phyloP scores from a whole-genome alignment of 2,329 filamentous ascomycete genomes.

The Ophiostoma populinum region DNA sequence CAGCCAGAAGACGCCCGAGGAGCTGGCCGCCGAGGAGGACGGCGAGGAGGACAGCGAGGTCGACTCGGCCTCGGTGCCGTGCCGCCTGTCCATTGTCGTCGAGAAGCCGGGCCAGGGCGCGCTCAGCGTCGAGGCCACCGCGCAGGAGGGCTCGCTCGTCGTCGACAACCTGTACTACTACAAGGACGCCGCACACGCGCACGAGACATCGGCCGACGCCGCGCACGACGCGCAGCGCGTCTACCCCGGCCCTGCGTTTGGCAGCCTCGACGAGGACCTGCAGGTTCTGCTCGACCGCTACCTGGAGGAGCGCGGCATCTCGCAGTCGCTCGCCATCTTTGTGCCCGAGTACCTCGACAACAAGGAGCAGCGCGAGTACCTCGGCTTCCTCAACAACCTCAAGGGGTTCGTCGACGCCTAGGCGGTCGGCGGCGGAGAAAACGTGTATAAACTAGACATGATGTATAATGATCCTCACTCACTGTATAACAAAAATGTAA shows the following conservation, averaged over 20 bases:
- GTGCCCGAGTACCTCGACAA: conserved; percentile 91
- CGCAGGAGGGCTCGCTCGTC: conserved; percentile 70
- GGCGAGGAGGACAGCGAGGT: conserved; percentile 31
- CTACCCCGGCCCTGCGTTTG: conserved; percentile 85
- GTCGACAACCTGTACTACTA: conserved; percentile 89
- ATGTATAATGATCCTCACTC: conserved; percentile 8
- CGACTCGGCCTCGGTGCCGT: conserved; percentile 49
- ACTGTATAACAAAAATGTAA: conserved; percentile 2
- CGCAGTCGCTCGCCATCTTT: conserved; percentile 71
- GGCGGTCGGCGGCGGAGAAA: background rate
- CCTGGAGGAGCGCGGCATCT: conserved; percentile 86
- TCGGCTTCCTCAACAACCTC: conserved; percentile 74
- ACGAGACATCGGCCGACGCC: conserved; percentile 57
- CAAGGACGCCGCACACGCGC: conserved; percentile 58
- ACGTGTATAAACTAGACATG: background rate
- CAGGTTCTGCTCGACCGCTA: conserved; percentile 85
- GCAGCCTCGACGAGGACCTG: conserved; percentile 88
- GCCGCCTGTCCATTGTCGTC: conserved; percentile 68
- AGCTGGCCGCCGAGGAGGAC: conserved; percentile 39
- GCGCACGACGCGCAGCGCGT: conserved; percentile 59
- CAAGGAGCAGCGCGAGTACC: conserved; percentile 98
- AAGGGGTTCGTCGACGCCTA: conserved; percentile 70
- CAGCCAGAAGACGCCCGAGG: conserved; percentile 26
- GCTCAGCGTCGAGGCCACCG: conserved; percentile 70
- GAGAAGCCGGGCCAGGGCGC: conserved; percentile 78